Evolutionary conservation across 768 basidiomycete genomes (phyloP), one percentile per base, ranked within the genome.

Genomic region (Tulasnella sp.): DNA sequence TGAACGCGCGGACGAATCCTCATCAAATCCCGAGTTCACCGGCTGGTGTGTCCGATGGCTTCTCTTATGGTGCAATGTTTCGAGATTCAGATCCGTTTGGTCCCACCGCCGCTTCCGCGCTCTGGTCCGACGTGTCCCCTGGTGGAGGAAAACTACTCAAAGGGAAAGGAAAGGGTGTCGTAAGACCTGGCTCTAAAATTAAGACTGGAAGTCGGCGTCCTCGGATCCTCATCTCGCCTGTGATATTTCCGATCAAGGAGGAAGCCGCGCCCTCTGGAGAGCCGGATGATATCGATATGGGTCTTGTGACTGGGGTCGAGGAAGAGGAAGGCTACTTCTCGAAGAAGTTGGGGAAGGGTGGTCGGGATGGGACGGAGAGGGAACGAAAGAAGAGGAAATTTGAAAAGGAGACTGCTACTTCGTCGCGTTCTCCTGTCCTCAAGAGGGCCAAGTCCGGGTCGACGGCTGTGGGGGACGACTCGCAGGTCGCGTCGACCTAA

Each of bases 301-400:
- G 30, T 2, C 30, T 59, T 9, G 43, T 49, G 1, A 30, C 58
- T 23, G 58, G 49, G 29, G 45, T 59, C 4, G 21, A 59, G 29
- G 58, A 59, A 15, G 58, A 59, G 49, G 58, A 59, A 50, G 58
- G 58, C 11, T 59, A 59, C 17, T 59, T 59, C 27, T 48, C 58
- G 23, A 30, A 47, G 27, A 48, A 29, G 23, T 42, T 51, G 58
- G 26, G 49, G 19, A 59, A 59, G 48, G 58, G 58, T 3, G 58
- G 58, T 19, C 45, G 58, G 34, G 58, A 59, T 49, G 58, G 58
- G 24, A 59, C 58, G 3, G 58, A 34, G 29, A 49, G 58, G 23
- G 45, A 49, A 30, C 24, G 48, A 32, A n/a, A 30, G 30, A 59
- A 59, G 58, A 49, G 49, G 58, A 59, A 59, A 51, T 29, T 30